Evolutionary conservation across 2,329 filamentous ascomycete species (phyloP), one percentile per base, ranked within the genome.

Genomic region (Boeremia exigua): DNA sequence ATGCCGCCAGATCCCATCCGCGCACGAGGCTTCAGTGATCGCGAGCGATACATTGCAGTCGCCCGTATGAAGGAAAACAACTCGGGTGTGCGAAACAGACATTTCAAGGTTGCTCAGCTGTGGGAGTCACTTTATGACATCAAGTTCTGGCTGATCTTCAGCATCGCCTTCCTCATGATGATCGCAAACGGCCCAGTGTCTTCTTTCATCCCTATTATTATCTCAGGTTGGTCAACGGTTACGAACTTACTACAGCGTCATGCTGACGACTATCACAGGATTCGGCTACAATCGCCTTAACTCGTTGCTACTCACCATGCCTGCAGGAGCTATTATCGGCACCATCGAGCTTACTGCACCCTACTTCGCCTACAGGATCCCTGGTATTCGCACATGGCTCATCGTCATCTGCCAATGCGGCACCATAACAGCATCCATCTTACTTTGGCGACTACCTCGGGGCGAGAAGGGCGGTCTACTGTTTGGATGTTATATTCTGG

Each of bases 11-110:
- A 77, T 44, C 77, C 75, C 0, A 77, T 79, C 65, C 74, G 69
- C 2, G 69, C 66, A 14, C 72, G 70, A 14, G 67, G 71, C 12
- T 70, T 80, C 36, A 70, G 62, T 33, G 69, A 75, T 23, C 68
- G 65, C 19, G 76, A 79, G 51, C 74, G 78, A 36, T 63, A 77
- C 29, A 72, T 70, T 29, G 88, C 87, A 0, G 78, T 92, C 15
- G 89, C 91, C 54, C 82, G 90, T 0, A 83, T 93, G 12, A 82
- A 89, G 0, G 81, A 85, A 34, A 93, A 93, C 66, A 87, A 92
- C 72, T 90, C 89, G 47, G 90, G 90, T 0, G 86, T 89, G 7
- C 87, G 87, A 2, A 88, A 85, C 56, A 85, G 85, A 52, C 81
- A 88, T 58, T 89, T 89, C 73, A 88, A 88, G 58, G 78, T 81